Percentiles rank a stretch among this genome's conserved stretches.
phyloP scores from a whole-genome alignment of 2,329 filamentous ascomycete genomes.

The Arthrobotrys sinensis region DNA sequence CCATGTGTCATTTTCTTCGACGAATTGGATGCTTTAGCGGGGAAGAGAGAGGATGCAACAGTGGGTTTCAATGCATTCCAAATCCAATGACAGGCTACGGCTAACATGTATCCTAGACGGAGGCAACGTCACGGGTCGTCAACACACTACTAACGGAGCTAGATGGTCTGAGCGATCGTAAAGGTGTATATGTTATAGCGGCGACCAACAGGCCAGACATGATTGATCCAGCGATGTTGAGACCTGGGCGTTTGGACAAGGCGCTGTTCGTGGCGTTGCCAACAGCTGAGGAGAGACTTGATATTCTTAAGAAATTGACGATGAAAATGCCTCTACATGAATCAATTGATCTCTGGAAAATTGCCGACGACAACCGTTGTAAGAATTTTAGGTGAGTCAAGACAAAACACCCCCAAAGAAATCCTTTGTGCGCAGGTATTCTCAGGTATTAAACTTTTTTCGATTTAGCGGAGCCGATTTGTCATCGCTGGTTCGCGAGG shows the following conservation, averaged over 20 bases:
- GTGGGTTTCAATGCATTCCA: constrained; percentile 32
- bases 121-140: constrained; percentile 89
- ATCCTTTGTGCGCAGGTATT: constrained; percentile 12
- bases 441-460: constrained; percentile 36
- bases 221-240: constrained; percentile 94
- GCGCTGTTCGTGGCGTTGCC: constrained; percentile 92
- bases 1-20: constrained; percentile 99
- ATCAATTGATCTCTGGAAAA: constrained; percentile 72
- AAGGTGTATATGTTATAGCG: constrained; percentile 92
- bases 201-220: constrained; percentile 96
- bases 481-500: constrained; percentile 73
- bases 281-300: constrained; percentile 81
- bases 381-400: constrained; percentile 76
- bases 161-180: constrained; percentile 84
- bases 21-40: constrained; percentile 93
- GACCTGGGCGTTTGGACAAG: constrained; percentile 89
- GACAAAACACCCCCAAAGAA: not conserved
- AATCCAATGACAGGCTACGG: not conserved
- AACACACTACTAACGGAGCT: constrained; percentile 96
- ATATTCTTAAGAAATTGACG: constrained; percentile 81
- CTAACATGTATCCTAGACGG: constrained; percentile 72
- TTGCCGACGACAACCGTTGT: constrained; percentile 79
- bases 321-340: constrained; percentile 72
- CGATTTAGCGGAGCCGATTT: constrained; percentile 73
- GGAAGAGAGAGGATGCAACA: constrained; percentile 79